These are phyloP conservation scores for Gloeostereum incarnatum DNA, from an alignment of 768 basidiomycete genomes.

Conservation along the genomic window DNA sequence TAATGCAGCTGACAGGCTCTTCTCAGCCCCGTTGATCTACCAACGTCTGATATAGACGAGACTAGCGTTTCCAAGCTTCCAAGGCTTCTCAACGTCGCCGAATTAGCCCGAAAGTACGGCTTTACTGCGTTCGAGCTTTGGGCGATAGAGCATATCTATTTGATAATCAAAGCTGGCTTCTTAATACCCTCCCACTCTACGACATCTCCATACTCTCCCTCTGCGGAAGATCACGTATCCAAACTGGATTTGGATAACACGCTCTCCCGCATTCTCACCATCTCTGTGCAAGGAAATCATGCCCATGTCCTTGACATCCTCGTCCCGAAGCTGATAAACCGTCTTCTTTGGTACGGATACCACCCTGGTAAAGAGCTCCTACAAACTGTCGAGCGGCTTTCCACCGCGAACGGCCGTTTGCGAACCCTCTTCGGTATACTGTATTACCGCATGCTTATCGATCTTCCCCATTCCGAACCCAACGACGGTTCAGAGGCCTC, in stretches of 20 bases:
- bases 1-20: neutral
- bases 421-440: constrained; percentile 36
- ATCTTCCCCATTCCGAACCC: constrained; percentile 10
- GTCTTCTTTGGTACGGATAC: constrained; percentile 44
- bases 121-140: constrained; percentile 33
- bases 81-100: constrained; percentile 35
- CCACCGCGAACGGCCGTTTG: constrained; percentile 31
- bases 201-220: neutral
- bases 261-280: constrained; percentile 36
- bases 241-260: constrained; percentile 16
- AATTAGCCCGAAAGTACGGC: constrained; percentile 38
- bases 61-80: constrained; percentile 1
- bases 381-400: constrained; percentile 20
- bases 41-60: constrained; percentile 20
- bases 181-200: constrained; percentile 18
- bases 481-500: constrained; percentile 20
- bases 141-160: constrained; percentile 31
- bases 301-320: constrained; percentile 36
- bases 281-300: constrained; percentile 43
- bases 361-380: constrained; percentile 32
- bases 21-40: constrained; percentile 26
- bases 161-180: constrained; percentile 20
- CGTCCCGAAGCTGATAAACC: constrained; percentile 37
- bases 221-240: neutral
- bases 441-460: constrained; percentile 40